Evolutionary conservation across 1,284 basidiomycete species (phyloP).

Genomic region (Cutaneotrichosporon mucoides): DNA sequence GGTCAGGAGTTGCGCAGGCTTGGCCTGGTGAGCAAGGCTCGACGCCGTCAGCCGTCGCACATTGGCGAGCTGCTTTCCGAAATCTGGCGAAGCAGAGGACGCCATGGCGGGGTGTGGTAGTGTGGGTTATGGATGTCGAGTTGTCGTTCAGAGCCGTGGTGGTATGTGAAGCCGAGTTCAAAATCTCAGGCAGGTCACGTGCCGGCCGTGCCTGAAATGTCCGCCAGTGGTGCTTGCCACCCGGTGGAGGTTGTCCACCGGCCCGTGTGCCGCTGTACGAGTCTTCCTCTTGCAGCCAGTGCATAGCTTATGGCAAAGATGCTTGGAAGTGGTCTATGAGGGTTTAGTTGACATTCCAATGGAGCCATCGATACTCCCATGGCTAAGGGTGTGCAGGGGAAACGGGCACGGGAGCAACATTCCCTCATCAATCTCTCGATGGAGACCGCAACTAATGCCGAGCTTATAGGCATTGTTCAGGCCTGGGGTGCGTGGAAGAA

Average conservation of each 20-base stretch:
- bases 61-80: slow-evolving; percentile 63
- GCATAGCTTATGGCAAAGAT: too few species aligned
- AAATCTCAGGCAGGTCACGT: slow-evolving; percentile 10
- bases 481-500: too few species aligned
- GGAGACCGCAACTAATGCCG: too few species aligned
- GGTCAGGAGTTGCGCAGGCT: slow-evolving; percentile 79
- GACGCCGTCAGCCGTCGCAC: slow-evolving; percentile 83
- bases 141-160: not conserved
- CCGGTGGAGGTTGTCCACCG: slow-evolving; percentile 2
- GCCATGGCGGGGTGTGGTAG: slow-evolving; percentile 10
- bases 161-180: not conserved
- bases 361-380: too few species aligned
- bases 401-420: too few species aligned
- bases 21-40: slow-evolving; percentile 77
- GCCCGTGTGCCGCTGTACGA: too few species aligned
- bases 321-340: too few species aligned
- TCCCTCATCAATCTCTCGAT: too few species aligned
- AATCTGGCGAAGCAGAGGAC: slow-evolving; percentile 19
- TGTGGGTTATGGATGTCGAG: not conserved
- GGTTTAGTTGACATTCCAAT: too few species aligned
- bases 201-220: not conserved
- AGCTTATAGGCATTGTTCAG: too few species aligned
- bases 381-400: too few species aligned
- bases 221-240: not conserved
- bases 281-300: too few species aligned